phyloP scores from a whole-genome alignment of 208 protist genomes.

The Blechomonas ayalai region DNA sequence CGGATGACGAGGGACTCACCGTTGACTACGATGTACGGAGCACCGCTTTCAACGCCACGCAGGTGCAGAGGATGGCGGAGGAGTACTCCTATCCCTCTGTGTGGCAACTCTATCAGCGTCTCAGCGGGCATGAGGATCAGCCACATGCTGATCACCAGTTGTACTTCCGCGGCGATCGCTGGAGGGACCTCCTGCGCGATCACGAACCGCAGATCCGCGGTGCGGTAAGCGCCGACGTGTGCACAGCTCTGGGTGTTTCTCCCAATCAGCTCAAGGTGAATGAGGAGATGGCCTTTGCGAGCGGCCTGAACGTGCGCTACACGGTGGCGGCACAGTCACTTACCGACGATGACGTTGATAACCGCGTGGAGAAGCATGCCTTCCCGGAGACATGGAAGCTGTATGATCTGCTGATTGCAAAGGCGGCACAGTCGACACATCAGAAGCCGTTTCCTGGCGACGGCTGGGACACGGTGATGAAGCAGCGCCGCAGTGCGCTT shows the following conservation, averaged over 20 bases:
- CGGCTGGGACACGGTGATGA: constrained; percentile 38
- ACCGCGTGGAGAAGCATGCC: constrained; percentile 23
- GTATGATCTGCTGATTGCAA: constrained; percentile 31
- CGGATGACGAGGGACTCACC: constrained; percentile 31
- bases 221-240: constrained; percentile 35
- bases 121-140: constrained; percentile 15
- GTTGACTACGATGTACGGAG: constrained; percentile 39
- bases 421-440: constrained; percentile 21
- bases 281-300: constrained; percentile 28
- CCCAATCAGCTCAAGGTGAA: constrained; percentile 19
- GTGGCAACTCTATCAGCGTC: constrained; percentile 48
- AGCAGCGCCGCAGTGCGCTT: constrained; percentile 16
- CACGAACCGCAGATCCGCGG: constrained; percentile 14
- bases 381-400: constrained; percentile 48
- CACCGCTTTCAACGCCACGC: constrained; percentile 8
- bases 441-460: constrained; percentile 41
- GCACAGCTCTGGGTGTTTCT: constrained; percentile 20
- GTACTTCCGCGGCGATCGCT: constrained; percentile 36
- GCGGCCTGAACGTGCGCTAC: constrained; percentile 41
- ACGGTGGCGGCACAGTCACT: constrained; percentile 15
- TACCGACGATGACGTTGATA: constrained; percentile 31
- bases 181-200: constrained; percentile 19
- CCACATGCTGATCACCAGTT: constrained; percentile 23
- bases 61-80: constrained; percentile 34
- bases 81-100: constrained; percentile 38